Percentiles rank a stretch among this genome's conserved stretches.
phyloP scores from a whole-genome alignment of 192 early-diverging fungal genomes.

The Allomyces macrogynus region DNA sequence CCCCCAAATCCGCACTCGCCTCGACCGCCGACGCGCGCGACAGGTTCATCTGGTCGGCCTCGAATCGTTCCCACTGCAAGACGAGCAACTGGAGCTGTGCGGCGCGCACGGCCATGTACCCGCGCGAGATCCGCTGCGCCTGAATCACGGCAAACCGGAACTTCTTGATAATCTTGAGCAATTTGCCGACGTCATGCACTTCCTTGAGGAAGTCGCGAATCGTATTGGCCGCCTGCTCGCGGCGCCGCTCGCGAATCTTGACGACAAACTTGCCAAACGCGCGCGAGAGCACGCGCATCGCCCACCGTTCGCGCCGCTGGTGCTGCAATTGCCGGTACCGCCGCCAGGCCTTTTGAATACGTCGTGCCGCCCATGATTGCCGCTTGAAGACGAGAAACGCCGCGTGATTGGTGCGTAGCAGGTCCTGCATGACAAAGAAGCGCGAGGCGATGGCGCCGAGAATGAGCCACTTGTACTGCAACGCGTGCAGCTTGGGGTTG shows the following conservation, averaged over 20 bases:
- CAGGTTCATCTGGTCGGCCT: neutral
- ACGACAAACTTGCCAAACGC: neutral
- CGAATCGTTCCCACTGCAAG: neutral
- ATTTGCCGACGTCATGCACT: neutral
- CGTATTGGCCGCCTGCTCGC: neutral
- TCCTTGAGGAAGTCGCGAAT: neutral
- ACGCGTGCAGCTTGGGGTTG: neutral
- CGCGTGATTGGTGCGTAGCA: neutral
- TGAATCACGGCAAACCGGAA: neutral
- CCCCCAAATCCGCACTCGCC: too few relatives aligned
- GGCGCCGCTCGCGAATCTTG: neutral
- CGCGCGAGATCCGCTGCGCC: neutral
- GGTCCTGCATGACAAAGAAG: neutral
- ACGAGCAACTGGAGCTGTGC: neutral
- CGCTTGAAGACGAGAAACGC: neutral
- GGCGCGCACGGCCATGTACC: neutral
- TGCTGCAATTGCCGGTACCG: neutral
- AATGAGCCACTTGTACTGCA: neutral
- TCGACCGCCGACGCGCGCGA: too few relatives aligned
- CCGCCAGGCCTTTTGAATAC: neutral
- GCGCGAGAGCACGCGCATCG: neutral
- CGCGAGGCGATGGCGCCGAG: neutral
- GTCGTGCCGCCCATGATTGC: neutral
- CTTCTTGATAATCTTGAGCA: neutral
- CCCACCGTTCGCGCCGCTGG: neutral